Conservation (phyloP, 2,329 filamentous ascomycete genomes). For the Triangularia setosa region DNA sequence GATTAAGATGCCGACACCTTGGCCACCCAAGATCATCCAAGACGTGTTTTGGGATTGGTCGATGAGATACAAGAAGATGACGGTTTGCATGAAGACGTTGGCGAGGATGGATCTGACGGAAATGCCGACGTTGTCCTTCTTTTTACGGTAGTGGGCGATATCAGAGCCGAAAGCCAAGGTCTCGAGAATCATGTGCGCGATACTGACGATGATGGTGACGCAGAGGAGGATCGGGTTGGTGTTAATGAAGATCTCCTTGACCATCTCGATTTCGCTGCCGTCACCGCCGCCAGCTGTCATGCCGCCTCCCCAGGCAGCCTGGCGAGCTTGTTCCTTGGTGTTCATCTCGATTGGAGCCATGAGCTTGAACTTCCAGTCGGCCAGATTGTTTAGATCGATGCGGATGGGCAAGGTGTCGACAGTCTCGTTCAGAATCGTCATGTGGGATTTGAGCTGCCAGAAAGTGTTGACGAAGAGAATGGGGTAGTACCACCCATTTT, state of each 20-base stretch:
- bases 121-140: conserved; percentile 98
- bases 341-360: conserved; percentile 82
- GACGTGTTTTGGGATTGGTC: conserved; percentile 98
- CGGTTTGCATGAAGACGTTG: conserved; percentile 94
- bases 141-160: conserved; percentile 97
- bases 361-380: conserved; percentile 85
- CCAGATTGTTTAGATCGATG: conserved; percentile 76
- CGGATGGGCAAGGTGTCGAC: conserved; percentile 77
- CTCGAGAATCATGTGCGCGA: conserved; percentile 93
- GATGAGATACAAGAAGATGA: conserved; percentile 95
- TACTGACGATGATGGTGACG: conserved; percentile 77
- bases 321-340: conserved; percentile 75
- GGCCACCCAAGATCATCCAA: conserved; percentile 97
- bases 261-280: conserved; percentile 90
- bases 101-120: conserved; percentile 93
- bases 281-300: conserved; percentile 77
- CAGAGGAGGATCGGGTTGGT: conserved; percentile 88
- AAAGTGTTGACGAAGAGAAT: conserved; percentile 92
- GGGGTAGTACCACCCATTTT: conserved; percentile 91
- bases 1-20: conserved; percentile 73
- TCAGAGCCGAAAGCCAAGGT: conserved; percentile 96
- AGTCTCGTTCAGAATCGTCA: conserved; percentile 88
- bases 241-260: conserved; percentile 92
- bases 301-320: conserved; percentile 69
- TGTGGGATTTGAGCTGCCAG: conserved; percentile 90